phyloP scores from a whole-genome alignment of 495 filamentous ascomycete genomes.

The Aspergillus affinis region DNA sequence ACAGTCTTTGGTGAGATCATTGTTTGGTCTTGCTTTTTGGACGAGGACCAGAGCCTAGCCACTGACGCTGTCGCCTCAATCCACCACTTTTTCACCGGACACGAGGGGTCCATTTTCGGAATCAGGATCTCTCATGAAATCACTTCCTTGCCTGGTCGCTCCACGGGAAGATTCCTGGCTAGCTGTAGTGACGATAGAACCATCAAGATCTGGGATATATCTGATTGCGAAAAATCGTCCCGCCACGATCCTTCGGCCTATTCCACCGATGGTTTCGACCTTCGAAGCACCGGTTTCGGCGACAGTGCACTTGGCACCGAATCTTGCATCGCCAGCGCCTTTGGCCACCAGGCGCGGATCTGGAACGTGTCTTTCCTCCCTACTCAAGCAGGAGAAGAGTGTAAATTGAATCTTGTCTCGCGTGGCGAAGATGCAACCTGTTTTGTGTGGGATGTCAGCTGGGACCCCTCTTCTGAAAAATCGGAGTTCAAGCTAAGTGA shows the following conservation, averaged over 20 bases:
- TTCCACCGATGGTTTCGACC: constrained; percentile 44
- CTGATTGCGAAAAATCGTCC: constrained; percentile 40
- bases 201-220: constrained; percentile 84
- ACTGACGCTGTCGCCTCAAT: constrained; percentile 36
- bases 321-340: constrained; percentile 59
- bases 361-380: constrained; percentile 76
- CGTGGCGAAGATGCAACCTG: constrained; percentile 77
- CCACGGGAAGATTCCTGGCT: constrained; percentile 60
- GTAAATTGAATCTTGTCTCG: constrained; percentile 56
- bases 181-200: constrained; percentile 97
- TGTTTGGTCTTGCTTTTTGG: constrained; percentile 71
- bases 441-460: constrained; percentile 64
- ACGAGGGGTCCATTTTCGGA: constrained; percentile 93
- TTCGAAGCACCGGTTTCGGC: constrained; percentile 46
- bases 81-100: constrained; percentile 76
- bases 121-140: constrained; percentile 71
- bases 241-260: constrained; percentile 36
- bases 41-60: constrained; percentile 7
- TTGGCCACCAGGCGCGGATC: constrained; percentile 86
- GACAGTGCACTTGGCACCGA: constrained; percentile 29
- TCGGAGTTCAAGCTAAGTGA: constrained; percentile 47
- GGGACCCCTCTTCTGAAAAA: constrained; percentile 23
- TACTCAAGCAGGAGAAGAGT: constrained; percentile 15
- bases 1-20: constrained; percentile 93
- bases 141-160: constrained; percentile 27